These are phyloP conservation scores for Deinandra increscens DNA, from an alignment of 129 eudicot species.

Conservation along the genomic window DNA sequence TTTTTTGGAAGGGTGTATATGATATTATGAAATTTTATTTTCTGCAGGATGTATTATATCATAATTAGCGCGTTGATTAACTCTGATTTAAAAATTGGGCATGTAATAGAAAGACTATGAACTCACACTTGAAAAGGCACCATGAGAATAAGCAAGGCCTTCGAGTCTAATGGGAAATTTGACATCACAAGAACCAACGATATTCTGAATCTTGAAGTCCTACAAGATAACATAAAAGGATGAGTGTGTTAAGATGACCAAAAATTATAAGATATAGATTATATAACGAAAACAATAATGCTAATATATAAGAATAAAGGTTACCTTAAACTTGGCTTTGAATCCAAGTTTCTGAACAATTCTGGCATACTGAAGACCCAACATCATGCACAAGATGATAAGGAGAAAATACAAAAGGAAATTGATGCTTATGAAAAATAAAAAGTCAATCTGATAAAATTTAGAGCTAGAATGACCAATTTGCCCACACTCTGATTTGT, in stretches of 20 bases:
- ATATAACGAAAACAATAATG: not conserved
- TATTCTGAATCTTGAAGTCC: conserved; percentile 91
- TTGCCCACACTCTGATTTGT: not conserved
- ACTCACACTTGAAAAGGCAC: conserved; percentile 88
- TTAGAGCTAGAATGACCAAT: not conserved
- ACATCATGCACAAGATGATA: not conserved
- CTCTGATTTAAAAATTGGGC: not conserved
- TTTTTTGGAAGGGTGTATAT: not conserved
- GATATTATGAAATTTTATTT: not conserved
- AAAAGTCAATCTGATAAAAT: not conserved
- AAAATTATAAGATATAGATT: not conserved
- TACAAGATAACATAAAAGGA: conserved; percentile 14
- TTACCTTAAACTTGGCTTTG: conserved; percentile 76
- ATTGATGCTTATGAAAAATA: not conserved
- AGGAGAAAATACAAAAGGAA: not conserved
- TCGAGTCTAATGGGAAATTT: conserved; percentile 86
- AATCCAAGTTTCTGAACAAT: conserved; percentile 88
- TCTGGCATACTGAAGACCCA: conserved; percentile 61
- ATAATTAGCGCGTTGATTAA: not conserved
- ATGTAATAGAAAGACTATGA: not conserved
- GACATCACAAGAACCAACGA: conserved; percentile 90
- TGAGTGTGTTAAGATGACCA: not conserved
- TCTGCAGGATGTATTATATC: not conserved
- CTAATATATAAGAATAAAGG: not conserved
- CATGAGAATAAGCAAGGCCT: conserved; percentile 78